Conservation (phyloP, 441 rosid species). For the Euphorbia schlechtendalii region DNA sequence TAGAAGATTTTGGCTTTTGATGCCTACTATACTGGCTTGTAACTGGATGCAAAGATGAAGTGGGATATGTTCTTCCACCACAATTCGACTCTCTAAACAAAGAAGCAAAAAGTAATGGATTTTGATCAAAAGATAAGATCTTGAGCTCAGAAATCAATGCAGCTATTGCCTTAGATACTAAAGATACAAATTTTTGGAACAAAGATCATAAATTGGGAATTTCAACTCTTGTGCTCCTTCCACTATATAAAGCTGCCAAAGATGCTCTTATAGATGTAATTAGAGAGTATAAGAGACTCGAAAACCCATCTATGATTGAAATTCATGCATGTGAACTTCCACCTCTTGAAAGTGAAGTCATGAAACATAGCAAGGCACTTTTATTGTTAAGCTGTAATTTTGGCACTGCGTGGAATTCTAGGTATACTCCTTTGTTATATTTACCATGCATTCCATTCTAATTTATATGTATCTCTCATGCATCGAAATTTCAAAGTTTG, state of each 20-base stretch:
- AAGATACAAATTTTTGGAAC: conserved; percentile 45
- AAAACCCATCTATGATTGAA: conserved; percentile 15
- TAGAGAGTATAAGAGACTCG: conserved; percentile 31
- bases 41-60: conserved; percentile 55
- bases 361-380: conserved; percentile 73
- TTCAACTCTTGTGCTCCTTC: conserved; percentile 51
- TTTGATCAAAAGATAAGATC: conserved; percentile 16
- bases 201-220: conserved; percentile 79
- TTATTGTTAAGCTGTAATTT: conserved; percentile 80
- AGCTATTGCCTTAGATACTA: conserved; percentile 1
- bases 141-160: conserved; percentile 1
- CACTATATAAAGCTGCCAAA: conserved; percentile 53
- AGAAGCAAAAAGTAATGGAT: conserved; percentile 21
- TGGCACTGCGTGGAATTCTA: conserved; percentile 84
- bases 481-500: neutral
- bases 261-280: conserved; percentile 39
- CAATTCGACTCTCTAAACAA: conserved; percentile 48
- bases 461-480: neutral
- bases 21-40: neutral
- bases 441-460: too few species aligned
- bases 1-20: neutral
- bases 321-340: conserved; percentile 16
- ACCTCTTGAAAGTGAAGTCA: conserved; percentile 38
- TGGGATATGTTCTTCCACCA: conserved; percentile 80
- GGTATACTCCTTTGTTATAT: conserved; percentile 33